Evolutionary conservation across 2,329 filamentous ascomycete species (phyloP).

Genomic region (Acarospora socialis): DNA sequence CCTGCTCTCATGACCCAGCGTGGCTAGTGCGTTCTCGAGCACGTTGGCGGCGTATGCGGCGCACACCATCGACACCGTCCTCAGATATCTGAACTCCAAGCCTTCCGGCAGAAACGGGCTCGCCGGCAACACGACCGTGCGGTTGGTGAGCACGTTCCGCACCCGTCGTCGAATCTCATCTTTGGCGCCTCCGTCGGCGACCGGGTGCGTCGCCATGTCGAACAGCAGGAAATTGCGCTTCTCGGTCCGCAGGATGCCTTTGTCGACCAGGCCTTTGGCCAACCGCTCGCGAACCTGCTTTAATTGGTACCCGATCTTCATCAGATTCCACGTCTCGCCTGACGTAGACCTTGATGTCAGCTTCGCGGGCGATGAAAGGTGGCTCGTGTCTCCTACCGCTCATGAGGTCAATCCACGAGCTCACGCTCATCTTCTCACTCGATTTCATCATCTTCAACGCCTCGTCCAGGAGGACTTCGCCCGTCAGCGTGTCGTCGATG

Average conservation of each 20-base stretch:
- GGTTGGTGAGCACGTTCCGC: slow-evolving; percentile 79
- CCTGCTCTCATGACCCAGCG: slow-evolving; percentile 81
- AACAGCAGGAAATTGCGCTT: slow-evolving; percentile 99
- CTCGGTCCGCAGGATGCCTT: slow-evolving; percentile 94
- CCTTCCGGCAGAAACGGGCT: slow-evolving; percentile 87
- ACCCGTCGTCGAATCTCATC: slow-evolving; percentile 92
- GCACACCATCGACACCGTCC: slow-evolving; percentile 92
- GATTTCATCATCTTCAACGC: slow-evolving; percentile 99
- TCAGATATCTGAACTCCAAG: slow-evolving; percentile 82
- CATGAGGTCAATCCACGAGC: slow-evolving; percentile 98
- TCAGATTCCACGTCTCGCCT: slow-evolving; percentile 99
- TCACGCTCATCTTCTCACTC: slow-evolving; percentile 99
- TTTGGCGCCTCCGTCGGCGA: slow-evolving; percentile 91
- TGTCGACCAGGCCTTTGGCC: slow-evolving; percentile 94
- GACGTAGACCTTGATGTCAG: slow-evolving; percentile 14
- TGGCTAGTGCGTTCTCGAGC: slow-evolving; percentile 90
- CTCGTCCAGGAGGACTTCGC: slow-evolving; percentile 93
- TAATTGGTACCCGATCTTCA: slow-evolving; percentile 99
- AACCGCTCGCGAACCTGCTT: slow-evolving; percentile 97
- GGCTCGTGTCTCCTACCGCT: slow-evolving; percentile 52
- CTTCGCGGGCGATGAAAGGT: slow-evolving; percentile 7
- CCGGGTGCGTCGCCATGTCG: slow-evolving; percentile 98
- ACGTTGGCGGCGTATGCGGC: slow-evolving; percentile 97
- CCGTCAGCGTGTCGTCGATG: slow-evolving; percentile 88
- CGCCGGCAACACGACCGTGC: slow-evolving; percentile 76